Conservation (phyloP, 495 filamentous ascomycete genomes). For the Aspergillus haitiensis region DNA sequence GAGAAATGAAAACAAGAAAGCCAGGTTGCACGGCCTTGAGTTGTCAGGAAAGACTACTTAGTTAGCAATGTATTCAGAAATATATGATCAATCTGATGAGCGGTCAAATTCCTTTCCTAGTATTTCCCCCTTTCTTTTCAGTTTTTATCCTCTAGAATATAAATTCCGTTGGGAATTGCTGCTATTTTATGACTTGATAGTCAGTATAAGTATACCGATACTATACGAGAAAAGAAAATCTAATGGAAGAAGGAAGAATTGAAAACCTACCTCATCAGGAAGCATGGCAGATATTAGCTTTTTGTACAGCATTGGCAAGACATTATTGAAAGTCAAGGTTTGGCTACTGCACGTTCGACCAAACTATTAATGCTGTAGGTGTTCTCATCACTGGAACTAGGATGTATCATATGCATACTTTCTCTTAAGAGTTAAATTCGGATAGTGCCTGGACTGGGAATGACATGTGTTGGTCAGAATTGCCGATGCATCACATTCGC, state of each 20-base stretch:
- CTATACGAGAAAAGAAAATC: background rate
- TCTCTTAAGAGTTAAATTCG: too few relatives aligned
- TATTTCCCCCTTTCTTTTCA: background rate
- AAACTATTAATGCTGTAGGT: constrained; percentile 5
- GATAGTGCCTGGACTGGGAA: too few relatives aligned
- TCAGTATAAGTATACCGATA: background rate
- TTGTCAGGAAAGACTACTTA: background rate
- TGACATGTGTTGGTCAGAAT: too few relatives aligned
- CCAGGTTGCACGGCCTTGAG: background rate
- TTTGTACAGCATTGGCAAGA: background rate
- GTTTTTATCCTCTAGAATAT: background rate
- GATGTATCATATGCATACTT: constrained; percentile 7
- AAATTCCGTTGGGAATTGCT: background rate
- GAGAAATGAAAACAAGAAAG: background rate
- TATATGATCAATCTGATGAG: background rate
- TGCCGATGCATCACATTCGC: too few relatives aligned
- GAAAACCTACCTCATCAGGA: too few relatives aligned
- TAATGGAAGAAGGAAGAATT: too few relatives aligned
- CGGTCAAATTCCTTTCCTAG: background rate
- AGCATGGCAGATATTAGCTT: background rate
- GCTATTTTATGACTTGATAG: background rate
- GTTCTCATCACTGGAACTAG: too few relatives aligned
- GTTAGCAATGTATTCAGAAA: background rate
- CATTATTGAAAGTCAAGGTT: constrained; percentile 7
- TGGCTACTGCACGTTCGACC: constrained; percentile 1